A percentile compares a stretch with the other conserved stretches of the same genome.
Evolutionary conservation across 306 rosid genomes (phyloP).

Genomic region (Ormosia semicastrata): DNA sequence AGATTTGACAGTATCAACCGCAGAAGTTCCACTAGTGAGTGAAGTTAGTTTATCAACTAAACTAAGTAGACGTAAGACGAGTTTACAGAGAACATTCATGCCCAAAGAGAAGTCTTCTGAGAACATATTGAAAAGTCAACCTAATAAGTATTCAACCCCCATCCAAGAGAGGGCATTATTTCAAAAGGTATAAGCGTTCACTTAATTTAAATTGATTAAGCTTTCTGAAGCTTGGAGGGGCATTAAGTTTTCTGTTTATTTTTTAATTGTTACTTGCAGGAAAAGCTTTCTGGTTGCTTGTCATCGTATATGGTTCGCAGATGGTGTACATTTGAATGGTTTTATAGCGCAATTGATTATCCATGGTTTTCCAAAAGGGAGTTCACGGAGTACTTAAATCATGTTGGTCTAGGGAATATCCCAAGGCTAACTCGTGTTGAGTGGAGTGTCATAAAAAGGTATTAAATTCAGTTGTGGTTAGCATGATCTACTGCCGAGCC

Average conservation of each 20-base stretch:
- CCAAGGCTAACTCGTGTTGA: conserved; percentile 87
- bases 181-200: conserved; percentile 40
- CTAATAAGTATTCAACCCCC: conserved; percentile 40
- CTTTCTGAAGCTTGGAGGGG: conserved; percentile 13
- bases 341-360: conserved; percentile 91
- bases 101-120: conserved; percentile 51
- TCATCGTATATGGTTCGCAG: conserved; percentile 68
- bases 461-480: conserved; percentile 12
- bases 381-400: conserved; percentile 89
- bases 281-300: conserved; percentile 67
- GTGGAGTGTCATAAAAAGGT: conserved; percentile 96
- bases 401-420: conserved; percentile 87
- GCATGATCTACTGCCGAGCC: conserved; percentile 3
- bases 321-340: conserved; percentile 92
- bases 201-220: background rate
- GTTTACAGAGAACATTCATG: conserved; percentile 35
- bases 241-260: background rate
- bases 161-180: background rate
- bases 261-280: conserved; percentile 47
- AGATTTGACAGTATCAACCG: conserved; percentile 39
- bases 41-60: conserved; percentile 48
- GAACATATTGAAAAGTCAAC: conserved; percentile 39
- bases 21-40: conserved; percentile 44
- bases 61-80: conserved; percentile 63
- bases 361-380: conserved; percentile 95